Conservation (phyloP, 2,329 filamentous ascomycete species). For the Basipetospora chlamydospora region DNA sequence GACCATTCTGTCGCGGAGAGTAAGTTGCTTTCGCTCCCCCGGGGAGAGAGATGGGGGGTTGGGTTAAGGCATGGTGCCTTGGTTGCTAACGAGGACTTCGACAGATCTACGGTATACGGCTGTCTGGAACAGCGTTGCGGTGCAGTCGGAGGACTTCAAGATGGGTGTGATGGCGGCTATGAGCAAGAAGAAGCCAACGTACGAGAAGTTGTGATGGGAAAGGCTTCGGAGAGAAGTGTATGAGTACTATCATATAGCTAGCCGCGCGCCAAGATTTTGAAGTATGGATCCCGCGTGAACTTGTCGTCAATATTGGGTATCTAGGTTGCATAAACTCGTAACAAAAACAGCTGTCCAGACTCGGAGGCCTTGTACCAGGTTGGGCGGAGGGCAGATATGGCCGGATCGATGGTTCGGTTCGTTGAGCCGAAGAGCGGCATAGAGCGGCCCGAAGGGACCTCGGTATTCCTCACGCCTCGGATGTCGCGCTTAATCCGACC, state of each 20-base stretch:
- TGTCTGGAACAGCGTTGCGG: slow-evolving; percentile 72
- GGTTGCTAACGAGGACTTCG: slow-evolving; percentile 1
- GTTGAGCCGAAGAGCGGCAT: no score
- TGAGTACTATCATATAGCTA: no score
- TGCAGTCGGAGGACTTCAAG: slow-evolving; percentile 69
- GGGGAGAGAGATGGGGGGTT: neutral
- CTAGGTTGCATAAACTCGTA: no score
- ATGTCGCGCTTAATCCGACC: slow-evolving; percentile 24
- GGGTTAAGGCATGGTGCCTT: neutral
- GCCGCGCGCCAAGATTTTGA: no score
- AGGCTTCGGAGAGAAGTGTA: neutral
- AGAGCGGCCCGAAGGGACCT: no score
- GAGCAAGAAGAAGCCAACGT: slow-evolving; percentile 64
- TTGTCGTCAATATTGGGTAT: slow-evolving; percentile 4
- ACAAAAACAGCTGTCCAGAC: no score
- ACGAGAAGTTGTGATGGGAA: slow-evolving; percentile 57
- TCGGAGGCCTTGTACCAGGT: slow-evolving; percentile 1
- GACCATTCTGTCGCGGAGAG: slow-evolving; percentile 67
- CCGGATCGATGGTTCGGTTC: no score
- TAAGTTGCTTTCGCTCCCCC: no score
- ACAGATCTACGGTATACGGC: slow-evolving; percentile 64
- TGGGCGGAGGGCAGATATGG: neutral
- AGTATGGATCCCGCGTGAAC: no score
- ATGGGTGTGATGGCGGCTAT: slow-evolving; percentile 62
- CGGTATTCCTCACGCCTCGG: neutral